phyloP scores from a whole-genome alignment of 805 yeast species.

The Saturnispora silvae region DNA sequence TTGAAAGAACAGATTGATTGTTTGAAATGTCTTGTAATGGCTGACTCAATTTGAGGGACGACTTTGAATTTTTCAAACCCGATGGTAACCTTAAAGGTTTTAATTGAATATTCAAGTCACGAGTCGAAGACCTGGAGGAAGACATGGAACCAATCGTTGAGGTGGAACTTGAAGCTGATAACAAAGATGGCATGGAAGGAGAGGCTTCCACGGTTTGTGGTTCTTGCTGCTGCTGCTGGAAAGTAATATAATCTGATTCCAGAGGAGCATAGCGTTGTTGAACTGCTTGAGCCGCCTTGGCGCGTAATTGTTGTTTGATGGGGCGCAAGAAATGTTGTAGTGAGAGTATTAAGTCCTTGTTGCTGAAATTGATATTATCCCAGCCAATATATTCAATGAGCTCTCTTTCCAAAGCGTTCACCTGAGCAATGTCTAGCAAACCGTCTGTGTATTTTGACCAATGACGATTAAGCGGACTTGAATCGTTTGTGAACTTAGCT shows the following conservation, averaged over 20 bases:
- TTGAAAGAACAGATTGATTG: not conserved
- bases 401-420: constrained; percentile 87
- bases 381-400: constrained; percentile 73
- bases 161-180: constrained; percentile 9
- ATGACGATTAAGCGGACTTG: constrained; percentile 90
- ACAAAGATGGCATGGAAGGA: constrained; percentile 11
- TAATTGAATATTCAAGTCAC: constrained; percentile 5
- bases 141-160: not conserved
- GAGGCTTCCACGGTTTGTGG: not conserved
- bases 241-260: not conserved
- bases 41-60: constrained; percentile 2
- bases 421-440: constrained; percentile 61
- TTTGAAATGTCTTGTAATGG: constrained; percentile 6
- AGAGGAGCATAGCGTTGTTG: constrained; percentile 4
- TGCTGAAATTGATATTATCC: constrained; percentile 59
- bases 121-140: not conserved
- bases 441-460: constrained; percentile 94
- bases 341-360: constrained; percentile 57
- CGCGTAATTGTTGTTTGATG: constrained; percentile 45
- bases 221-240: not conserved
- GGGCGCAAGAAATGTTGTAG: constrained; percentile 68
- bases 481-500: constrained; percentile 89
- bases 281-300: constrained; percentile 11
- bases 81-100: constrained; percentile 12
- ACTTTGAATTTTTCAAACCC: constrained; percentile 5